These are phyloP conservation scores for Aureobasidium sp. DNA, from an alignment of 2,329 filamentous ascomycete species.

Conservation along the genomic window DNA sequence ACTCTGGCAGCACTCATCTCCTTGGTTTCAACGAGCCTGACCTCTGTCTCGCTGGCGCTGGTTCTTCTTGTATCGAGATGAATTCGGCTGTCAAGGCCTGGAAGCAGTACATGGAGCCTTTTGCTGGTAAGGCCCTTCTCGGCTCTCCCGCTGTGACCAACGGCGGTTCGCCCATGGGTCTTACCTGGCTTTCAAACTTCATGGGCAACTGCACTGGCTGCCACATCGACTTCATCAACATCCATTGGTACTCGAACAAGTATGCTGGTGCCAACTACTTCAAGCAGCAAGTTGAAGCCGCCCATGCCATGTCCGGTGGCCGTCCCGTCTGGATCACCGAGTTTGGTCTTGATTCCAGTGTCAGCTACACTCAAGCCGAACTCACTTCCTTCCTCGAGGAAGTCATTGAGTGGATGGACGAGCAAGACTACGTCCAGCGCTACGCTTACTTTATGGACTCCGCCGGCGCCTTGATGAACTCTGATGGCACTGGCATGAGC, in stretches of 20 bases:
- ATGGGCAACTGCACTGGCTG: conserved; percentile 48
- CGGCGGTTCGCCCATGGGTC: conserved; percentile 41
- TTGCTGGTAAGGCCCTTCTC: conserved; percentile 42
- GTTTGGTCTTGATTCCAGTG: conserved; percentile 45
- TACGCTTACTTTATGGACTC: conserved; percentile 31
- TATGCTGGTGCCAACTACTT: conserved; percentile 27
- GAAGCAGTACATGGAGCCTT: conserved; percentile 48
- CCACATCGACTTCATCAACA: conserved; percentile 51
- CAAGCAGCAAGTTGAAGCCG: conserved; percentile 40
- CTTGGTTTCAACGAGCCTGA: conserved; percentile 67
- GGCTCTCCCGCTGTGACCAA: conserved; percentile 55
- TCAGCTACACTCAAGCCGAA: conserved; percentile 31
- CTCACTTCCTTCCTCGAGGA: conserved; percentile 40
- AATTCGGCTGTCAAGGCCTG: conserved; percentile 45
- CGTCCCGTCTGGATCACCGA: conserved; percentile 45
- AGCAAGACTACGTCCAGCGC: conserved; percentile 30
- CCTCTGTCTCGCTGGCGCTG: conserved; percentile 33
- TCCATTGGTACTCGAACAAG: conserved; percentile 52
- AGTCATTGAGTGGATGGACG: conserved; percentile 38
- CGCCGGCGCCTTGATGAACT: conserved; percentile 25
- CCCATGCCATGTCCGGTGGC: conserved; percentile 16
- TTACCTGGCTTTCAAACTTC: conserved; percentile 49
- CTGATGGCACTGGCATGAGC: conserved; percentile 20
- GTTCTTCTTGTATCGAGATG: conserved; percentile 51
- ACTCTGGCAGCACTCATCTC: conserved; percentile 40